phyloP scores from a whole-genome alignment of 345 rosid genomes.

The Euphorbia lathyris region DNA sequence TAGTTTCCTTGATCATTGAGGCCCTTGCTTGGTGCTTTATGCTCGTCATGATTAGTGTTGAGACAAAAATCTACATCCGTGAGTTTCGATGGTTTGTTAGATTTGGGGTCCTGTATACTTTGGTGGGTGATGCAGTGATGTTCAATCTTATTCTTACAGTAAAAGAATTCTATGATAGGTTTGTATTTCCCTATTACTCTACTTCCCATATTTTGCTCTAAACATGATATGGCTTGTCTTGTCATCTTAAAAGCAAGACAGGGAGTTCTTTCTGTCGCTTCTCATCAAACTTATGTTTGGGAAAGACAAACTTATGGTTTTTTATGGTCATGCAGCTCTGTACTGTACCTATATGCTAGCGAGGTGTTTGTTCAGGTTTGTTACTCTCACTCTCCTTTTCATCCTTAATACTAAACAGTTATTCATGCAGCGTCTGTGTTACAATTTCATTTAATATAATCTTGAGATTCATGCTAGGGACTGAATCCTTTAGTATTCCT shows the following conservation, averaged over 20 bases:
- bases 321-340: slow-evolving; percentile 51
- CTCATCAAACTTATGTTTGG: background rate
- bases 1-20: slow-evolving; percentile 62
- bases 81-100: slow-evolving; percentile 93
- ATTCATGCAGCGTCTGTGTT: background rate
- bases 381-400: slow-evolving; percentile 5
- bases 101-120: slow-evolving; percentile 72
- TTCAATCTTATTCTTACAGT: slow-evolving; percentile 69
- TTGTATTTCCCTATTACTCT: slow-evolving; percentile 11
- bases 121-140: slow-evolving; percentile 83
- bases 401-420: background rate
- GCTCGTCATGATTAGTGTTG: slow-evolving; percentile 66
- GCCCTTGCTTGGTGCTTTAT: slow-evolving; percentile 81
- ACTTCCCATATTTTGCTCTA: background rate
- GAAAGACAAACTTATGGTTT: slow-evolving; percentile 28
- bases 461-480: background rate
- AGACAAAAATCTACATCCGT: slow-evolving; percentile 72
- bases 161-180: slow-evolving; percentile 73
- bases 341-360: slow-evolving; percentile 68
- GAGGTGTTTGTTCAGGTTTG: slow-evolving; percentile 90
- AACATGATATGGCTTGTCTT: slow-evolving; percentile 2
- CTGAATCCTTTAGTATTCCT: slow-evolving; percentile 9
- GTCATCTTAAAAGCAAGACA: slow-evolving; percentile 1
- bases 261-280: background rate
- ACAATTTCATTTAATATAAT: slow-evolving; percentile 4